A percentile compares a stretch with the other conserved stretches of the same genome.
Evolutionary conservation across 306 rosid genomes (phyloP).

Genomic region (Cicer yamashitae): DNA sequence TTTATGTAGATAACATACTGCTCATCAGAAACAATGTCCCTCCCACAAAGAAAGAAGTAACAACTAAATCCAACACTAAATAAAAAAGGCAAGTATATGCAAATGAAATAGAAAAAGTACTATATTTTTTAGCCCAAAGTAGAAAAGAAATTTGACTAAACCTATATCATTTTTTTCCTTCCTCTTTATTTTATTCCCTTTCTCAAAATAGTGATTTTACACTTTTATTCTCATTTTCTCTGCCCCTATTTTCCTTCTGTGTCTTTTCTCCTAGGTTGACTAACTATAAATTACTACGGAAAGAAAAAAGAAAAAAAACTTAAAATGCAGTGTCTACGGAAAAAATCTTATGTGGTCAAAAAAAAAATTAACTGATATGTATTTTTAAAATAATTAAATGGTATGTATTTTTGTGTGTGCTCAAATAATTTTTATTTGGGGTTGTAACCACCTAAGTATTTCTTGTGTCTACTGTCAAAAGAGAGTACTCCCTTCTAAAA

Average conservation of each 20-base stretch:
- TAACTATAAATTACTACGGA: neutral
- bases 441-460: too few species aligned
- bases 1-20: neutral
- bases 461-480: neutral
- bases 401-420: too few species aligned
- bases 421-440: too few species aligned
- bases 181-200: neutral
- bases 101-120: neutral
- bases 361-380: too few species aligned
- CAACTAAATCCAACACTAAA: neutral
- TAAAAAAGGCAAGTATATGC: neutral
- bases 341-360: too few species aligned
- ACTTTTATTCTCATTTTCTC: neutral
- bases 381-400: too few species aligned
- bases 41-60: neutral
- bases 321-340: neutral
- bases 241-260: neutral
- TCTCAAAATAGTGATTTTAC: neutral
- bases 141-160: neutral
- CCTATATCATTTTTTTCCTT: neutral
- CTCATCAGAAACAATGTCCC: neutral
- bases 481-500: conserved; percentile 2
- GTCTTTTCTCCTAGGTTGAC: neutral
- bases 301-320: neutral
- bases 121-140: neutral